Evolutionary conservation across 2,329 filamentous ascomycete genomes (phyloP).

Genomic region (Exophiala sp.): DNA sequence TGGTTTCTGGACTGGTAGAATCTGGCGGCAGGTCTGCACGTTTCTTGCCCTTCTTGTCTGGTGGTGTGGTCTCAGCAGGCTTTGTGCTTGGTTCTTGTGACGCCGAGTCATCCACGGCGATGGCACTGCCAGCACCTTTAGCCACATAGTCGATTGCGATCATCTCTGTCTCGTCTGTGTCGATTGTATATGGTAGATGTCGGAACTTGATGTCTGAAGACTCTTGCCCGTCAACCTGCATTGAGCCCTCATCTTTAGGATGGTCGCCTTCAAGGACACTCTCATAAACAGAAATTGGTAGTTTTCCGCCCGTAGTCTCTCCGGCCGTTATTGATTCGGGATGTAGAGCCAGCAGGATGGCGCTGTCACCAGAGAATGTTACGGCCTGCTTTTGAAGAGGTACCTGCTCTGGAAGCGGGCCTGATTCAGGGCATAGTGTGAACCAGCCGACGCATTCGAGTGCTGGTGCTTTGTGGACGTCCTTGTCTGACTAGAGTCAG

Average conservation of each 20-base stretch:
- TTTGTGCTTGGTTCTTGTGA: constrained; percentile 24
- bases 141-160: constrained; percentile 94
- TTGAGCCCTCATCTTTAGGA: constrained; percentile 50
- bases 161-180: constrained; percentile 96
- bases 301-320: constrained; percentile 66
- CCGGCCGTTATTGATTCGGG: constrained; percentile 53
- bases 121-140: constrained; percentile 75
- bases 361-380: constrained; percentile 68
- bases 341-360: constrained; percentile 83
- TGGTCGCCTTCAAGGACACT: constrained; percentile 72
- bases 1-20: constrained; percentile 32
- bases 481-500: constrained; percentile 61
- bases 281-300: constrained; percentile 90
- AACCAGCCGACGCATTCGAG: constrained; percentile 93
- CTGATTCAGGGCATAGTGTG: constrained; percentile 68
- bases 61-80: constrained; percentile 5
- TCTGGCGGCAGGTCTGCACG: constrained; percentile 32
- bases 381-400: constrained; percentile 77
- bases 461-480: constrained; percentile 78
- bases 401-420: constrained; percentile 65
- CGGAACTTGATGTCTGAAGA: constrained; percentile 66
- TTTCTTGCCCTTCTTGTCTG: constrained; percentile 36
- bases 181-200: constrained; percentile 79
- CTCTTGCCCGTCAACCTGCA: constrained; percentile 67
- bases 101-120: constrained; percentile 41